These are phyloP conservation scores for Debaryomyces castellii DNA, from an alignment of 805 yeast genomes.

Conservation along the genomic window DNA sequence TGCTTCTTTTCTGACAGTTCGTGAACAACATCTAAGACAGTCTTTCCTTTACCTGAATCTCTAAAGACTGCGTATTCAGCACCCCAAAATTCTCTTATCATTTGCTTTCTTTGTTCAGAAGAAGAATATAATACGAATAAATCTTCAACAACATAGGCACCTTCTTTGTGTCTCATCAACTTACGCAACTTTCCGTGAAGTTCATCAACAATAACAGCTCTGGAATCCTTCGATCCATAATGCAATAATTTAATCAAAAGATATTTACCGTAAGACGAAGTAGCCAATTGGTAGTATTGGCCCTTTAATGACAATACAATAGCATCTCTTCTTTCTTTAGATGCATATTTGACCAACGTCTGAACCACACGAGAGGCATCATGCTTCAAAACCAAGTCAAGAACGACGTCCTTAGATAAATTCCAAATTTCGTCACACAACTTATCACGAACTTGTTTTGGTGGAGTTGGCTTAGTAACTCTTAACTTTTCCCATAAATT, in stretches of 20 bases:
- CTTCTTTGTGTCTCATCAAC: conserved; percentile 95
- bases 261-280: conserved; percentile 92
- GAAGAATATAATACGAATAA: conserved; percentile 81
- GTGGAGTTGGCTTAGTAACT: conserved; percentile 78
- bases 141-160: conserved; percentile 97
- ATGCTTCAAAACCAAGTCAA: conserved; percentile 88
- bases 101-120: conserved; percentile 80
- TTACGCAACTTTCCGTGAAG: conserved; percentile 89
- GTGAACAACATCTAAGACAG: conserved; percentile 62
- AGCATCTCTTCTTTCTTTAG: conserved; percentile 72
- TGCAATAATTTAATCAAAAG: conserved; percentile 83
- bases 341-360: conserved; percentile 83
- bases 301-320: conserved; percentile 73
- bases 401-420: conserved; percentile 69
- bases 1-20: conserved; percentile 78
- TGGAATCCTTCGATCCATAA: conserved; percentile 82
- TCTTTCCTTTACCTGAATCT: conserved; percentile 64
- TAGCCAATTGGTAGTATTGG: conserved; percentile 76
- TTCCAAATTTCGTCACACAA: conserved; percentile 84
- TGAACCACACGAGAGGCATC: conserved; percentile 97
- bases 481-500: conserved; percentile 88
- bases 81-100: conserved; percentile 96
- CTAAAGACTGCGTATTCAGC: conserved; percentile 89
- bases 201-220: conserved; percentile 75
- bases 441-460: conserved; percentile 73